A percentile compares a stretch with the other conserved stretches of the same genome.
These are phyloP conservation scores for Lizanozyma gosingica DNA, from an alignment of 1,139 yeast genomes.

Conservation along the genomic window DNA sequence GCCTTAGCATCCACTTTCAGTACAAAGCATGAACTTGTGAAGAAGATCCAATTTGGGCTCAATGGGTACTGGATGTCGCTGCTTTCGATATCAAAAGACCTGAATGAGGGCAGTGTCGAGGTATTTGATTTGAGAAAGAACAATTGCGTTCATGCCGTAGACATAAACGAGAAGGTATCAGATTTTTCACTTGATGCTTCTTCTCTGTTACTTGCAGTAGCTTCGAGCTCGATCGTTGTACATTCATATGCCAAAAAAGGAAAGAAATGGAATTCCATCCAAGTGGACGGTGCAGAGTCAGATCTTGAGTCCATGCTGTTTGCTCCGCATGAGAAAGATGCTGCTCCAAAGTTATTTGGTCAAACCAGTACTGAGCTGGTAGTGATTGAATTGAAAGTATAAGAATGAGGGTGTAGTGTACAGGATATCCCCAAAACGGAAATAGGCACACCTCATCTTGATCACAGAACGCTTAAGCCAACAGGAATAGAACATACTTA, in stretches of 20 bases:
- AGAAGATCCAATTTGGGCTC: slow-evolving; percentile 43
- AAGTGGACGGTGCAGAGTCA: slow-evolving; percentile 1
- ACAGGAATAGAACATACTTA: too few species aligned
- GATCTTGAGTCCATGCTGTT: not conserved
- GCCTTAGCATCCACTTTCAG: slow-evolving; percentile 29
- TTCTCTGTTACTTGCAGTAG: slow-evolving; percentile 25
- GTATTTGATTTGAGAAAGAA: slow-evolving; percentile 53
- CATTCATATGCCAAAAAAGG: slow-evolving; percentile 37
- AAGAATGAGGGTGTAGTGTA: too few species aligned
- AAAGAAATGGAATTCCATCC: slow-evolving; percentile 25
- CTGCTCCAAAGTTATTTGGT: not conserved
- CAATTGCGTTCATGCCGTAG: slow-evolving; percentile 19
- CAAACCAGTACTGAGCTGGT: not conserved
- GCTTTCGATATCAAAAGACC: slow-evolving; percentile 11
- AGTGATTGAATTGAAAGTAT: too few species aligned
- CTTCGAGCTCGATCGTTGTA: slow-evolving; percentile 11
- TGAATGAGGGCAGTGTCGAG: slow-evolving; percentile 20
- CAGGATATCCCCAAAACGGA: too few species aligned
- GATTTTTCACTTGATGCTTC: slow-evolving; percentile 39
- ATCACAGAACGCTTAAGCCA: too few species aligned
- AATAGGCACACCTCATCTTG: too few species aligned
- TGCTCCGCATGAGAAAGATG: not conserved
- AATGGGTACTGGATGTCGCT: slow-evolving; percentile 64
- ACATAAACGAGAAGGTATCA: slow-evolving; percentile 10
- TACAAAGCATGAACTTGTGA: slow-evolving; percentile 18